phyloP scores from a whole-genome alignment of 2,329 filamentous ascomycete species.

The Pseudovirgaria hyperparasitica region DNA sequence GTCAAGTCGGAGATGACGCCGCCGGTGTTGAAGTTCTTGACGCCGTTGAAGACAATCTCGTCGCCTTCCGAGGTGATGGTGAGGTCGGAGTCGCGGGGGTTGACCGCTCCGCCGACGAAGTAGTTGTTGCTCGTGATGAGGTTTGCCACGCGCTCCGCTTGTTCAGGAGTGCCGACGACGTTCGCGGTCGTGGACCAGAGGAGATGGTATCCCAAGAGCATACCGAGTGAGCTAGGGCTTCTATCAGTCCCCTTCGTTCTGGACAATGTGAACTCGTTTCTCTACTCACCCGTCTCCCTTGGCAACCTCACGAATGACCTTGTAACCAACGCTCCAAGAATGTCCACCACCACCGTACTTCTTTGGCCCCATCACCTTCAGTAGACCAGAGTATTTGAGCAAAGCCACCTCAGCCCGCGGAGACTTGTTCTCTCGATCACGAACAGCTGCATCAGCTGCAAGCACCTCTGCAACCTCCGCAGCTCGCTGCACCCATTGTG shows the following conservation, averaged over 20 bases:
- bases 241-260: neutral
- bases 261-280: conserved; percentile 2
- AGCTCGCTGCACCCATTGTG: conserved; percentile 36
- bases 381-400: conserved; percentile 38
- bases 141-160: conserved; percentile 44
- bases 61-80: conserved; percentile 43
- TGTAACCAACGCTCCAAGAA: conserved; percentile 43
- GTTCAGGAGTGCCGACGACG: conserved; percentile 47
- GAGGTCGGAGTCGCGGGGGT: conserved; percentile 50
- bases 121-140: conserved; percentile 51
- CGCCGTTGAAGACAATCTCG: conserved; percentile 45
- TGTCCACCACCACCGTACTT: conserved; percentile 42
- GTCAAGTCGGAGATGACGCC: conserved; percentile 54
- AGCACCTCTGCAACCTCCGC: conserved; percentile 38
- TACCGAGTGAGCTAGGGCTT: conserved; percentile 42
- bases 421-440: conserved; percentile 40
- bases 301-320: conserved; percentile 48
- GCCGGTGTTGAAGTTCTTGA: conserved; percentile 56
- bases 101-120: conserved; percentile 52
- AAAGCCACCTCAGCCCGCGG: conserved; percentile 38
- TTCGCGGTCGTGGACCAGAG: conserved; percentile 51
- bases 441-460: conserved; percentile 31
- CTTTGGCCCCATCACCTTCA: conserved; percentile 37
- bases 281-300: conserved; percentile 44
- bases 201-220: conserved; percentile 53